Evolutionary conservation across 345 rosid genomes (phyloP).

Genomic region (Microcos paniculata): DNA sequence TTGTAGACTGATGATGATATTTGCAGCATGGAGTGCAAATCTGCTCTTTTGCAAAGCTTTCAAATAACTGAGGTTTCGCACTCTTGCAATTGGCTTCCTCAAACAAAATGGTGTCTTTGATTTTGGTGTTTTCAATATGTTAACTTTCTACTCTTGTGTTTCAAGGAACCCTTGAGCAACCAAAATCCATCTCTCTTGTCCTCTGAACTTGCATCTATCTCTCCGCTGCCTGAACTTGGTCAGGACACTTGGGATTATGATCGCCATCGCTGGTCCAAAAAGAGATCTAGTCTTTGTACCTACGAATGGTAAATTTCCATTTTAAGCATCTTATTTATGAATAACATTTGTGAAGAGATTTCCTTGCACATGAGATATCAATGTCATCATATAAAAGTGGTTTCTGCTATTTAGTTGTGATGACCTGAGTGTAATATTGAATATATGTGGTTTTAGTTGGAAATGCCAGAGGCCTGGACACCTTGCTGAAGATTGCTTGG

Average conservation of each 20-base stretch:
- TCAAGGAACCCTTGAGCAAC: slow-evolving; percentile 34
- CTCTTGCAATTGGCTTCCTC: background rate
- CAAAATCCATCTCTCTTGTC: slow-evolving; percentile 18
- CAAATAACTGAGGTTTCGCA: slow-evolving; percentile 40
- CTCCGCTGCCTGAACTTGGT: slow-evolving; percentile 29
- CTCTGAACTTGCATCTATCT: slow-evolving; percentile 22
- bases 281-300: slow-evolving; percentile 58
- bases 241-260: slow-evolving; percentile 56
- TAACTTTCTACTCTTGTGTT: slow-evolving; percentile 8
- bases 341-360: background rate
- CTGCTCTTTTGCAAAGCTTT: slow-evolving; percentile 47
- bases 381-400: background rate
- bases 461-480: slow-evolving; percentile 73
- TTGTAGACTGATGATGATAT: slow-evolving; percentile 71
- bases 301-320: slow-evolving; percentile 52
- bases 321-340: background rate
- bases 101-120: background rate
- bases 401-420: background rate
- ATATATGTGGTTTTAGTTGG: slow-evolving; percentile 40
- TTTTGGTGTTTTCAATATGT: slow-evolving; percentile 4
- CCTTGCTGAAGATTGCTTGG: slow-evolving; percentile 68
- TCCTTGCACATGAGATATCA: background rate
- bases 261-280: slow-evolving; percentile 47
- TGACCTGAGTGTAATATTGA: background rate
- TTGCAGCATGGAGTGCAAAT: slow-evolving; percentile 77